phyloP scores from a whole-genome alignment of 2,329 filamentous ascomycete species.

The Hypocreales sp. region DNA sequence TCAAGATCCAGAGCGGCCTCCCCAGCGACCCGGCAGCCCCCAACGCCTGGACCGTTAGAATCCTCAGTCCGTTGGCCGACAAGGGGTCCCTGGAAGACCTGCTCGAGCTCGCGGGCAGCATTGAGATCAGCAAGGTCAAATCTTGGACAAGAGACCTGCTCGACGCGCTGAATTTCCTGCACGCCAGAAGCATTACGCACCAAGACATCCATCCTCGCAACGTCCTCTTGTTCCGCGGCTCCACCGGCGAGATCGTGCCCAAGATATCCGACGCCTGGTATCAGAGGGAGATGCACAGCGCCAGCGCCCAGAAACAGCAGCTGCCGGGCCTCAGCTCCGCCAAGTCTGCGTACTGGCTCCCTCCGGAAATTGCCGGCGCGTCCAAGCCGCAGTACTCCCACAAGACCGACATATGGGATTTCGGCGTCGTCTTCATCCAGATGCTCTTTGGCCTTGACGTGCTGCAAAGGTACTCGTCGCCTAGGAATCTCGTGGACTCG shows the following conservation, averaged over 20 bases:
- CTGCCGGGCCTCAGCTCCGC: conserved; percentile 41
- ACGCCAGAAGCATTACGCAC: conserved; percentile 72
- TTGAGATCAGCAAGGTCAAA: conserved; percentile 62
- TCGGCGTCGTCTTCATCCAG: conserved; percentile 81
- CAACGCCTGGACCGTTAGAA: conserved; percentile 52
- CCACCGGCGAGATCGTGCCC: conserved; percentile 51
- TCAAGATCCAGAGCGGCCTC: conserved; percentile 51
- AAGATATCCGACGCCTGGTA: conserved; percentile 64
- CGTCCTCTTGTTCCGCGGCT: conserved; percentile 58
- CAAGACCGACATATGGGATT: conserved; percentile 90
- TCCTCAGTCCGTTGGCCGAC: conserved; percentile 63
- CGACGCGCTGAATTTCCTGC: conserved; percentile 75
- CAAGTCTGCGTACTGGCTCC: conserved; percentile 68
- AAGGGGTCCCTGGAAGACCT: conserved; percentile 73
- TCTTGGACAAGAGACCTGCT: conserved; percentile 87
- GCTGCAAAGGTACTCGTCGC: conserved; percentile 63
- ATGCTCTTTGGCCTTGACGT: conserved; percentile 83
- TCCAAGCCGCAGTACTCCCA: conserved; percentile 48
- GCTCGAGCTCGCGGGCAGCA: conserved; percentile 59
- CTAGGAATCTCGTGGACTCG: conserved; percentile 55
- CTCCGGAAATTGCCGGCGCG: conserved; percentile 56
- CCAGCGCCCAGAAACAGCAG: conserved; percentile 36
- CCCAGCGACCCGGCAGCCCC: conserved; percentile 19
- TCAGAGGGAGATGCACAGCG: conserved; percentile 49
- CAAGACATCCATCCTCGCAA: conserved; percentile 70